phyloP scores from a whole-genome alignment of 345 rosid genomes.

The Toxicodendron radicans region DNA sequence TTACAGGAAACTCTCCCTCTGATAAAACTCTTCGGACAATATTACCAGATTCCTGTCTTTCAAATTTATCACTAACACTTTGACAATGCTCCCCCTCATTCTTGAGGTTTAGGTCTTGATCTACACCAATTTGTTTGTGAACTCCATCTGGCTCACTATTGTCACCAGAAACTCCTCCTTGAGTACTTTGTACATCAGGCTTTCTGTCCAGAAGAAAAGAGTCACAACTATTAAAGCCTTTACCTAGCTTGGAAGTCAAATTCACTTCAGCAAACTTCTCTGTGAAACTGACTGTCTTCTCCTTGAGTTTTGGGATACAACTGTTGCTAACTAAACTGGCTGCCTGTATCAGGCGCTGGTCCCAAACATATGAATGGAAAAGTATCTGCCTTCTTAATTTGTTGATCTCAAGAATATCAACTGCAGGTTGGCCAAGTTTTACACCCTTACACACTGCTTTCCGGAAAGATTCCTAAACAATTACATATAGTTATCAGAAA shows the following conservation, averaged over 20 bases:
- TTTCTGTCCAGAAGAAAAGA: constrained; percentile 37
- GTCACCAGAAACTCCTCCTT: constrained; percentile 27
- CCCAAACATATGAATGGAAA: constrained; percentile 80
- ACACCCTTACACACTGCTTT: constrained; percentile 40
- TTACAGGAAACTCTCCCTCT: constrained; percentile 49
- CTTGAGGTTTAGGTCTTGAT: constrained; percentile 31
- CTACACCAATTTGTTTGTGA: constrained; percentile 34
- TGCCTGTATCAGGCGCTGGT: constrained; percentile 66
- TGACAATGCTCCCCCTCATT: constrained; percentile 33
- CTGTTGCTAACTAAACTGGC: constrained; percentile 46
- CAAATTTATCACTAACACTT: constrained; percentile 35
- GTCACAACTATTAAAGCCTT: constrained; percentile 42
- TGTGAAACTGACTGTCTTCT: constrained; percentile 36
- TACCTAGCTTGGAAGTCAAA: constrained; percentile 31
- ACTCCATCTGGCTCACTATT: constrained; percentile 22
- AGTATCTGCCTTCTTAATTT: constrained; percentile 73
- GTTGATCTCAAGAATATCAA: constrained; percentile 86
- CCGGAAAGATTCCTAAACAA: constrained; percentile 56
- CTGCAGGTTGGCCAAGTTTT: constrained; percentile 53
- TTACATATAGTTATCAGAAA: constrained; percentile 9
- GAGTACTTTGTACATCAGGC: constrained; percentile 35
- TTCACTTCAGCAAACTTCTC: constrained; percentile 59
- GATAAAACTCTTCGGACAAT: constrained; percentile 41
- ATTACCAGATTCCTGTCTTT: constrained; percentile 44
- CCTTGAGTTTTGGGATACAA: constrained; percentile 36